Evolutionary conservation across 495 filamentous ascomycete species (phyloP), one percentile per base, ranked within the genome.

Genomic region (Neurospora tetrasperma): DNA sequence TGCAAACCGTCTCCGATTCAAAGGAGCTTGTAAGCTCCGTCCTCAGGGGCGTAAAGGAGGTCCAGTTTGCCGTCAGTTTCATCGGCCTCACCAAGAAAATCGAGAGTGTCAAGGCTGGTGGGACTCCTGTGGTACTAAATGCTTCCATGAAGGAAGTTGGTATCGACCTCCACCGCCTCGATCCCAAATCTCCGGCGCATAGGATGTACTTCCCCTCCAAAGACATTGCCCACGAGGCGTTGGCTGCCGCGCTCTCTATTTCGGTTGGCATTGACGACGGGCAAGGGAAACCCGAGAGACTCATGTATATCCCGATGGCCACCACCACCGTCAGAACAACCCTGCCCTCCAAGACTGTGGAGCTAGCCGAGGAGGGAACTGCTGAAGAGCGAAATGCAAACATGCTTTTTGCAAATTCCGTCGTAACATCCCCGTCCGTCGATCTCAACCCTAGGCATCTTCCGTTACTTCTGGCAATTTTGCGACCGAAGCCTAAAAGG

Each of bases 181-280:
- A 99, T 79, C 92, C 92, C 39, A 95, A 92, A 76, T 97, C 93
- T 44, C 94, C 96, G 0, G 95, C 94, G 4, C 96, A 99, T 87
- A 91, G 94, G 71, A 99, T 99, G 96, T 99, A 99, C 83, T 99
- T 99, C 80, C 94, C 94, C 16, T 89, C 91, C 12, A 89, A 91
- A 71, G 96, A 98, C 76, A 88, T 98, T 75, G 96, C 96, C 23
- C 96, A 99, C 79, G 94, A 99, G 85, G 96, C 96, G 31, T 86
- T 99, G 59, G 86, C 96, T 40, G 94, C 96, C 20, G 96, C 93
- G 6, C 91, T 98, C 27, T 96, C 96, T 6, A 90, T 98, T 43
- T 94, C 94, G 3, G 86, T 98, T 72, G 96, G 93, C 73, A 84
- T 99, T 62, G 94, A 97, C 77, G 93, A 98, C 81, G 93, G 93